phyloP scores from a whole-genome alignment of 306 rosid species.

The Glycine latifolia region DNA sequence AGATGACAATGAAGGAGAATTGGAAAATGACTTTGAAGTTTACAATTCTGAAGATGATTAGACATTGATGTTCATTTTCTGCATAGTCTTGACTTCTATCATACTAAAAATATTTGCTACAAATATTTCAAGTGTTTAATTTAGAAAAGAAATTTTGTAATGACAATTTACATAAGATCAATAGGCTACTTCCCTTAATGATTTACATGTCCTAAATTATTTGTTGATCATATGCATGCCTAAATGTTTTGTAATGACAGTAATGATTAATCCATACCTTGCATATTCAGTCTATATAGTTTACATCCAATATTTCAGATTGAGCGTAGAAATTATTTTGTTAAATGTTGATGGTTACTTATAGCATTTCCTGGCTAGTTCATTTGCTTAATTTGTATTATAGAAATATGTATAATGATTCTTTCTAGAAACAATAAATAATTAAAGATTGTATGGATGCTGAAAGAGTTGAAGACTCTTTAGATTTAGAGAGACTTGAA shows the following conservation, averaged over 20 bases:
- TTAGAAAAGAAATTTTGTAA: slow-evolving; percentile 15
- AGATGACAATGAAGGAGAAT: no score
- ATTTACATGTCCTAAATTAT: slow-evolving; percentile 11
- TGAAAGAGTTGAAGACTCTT: no score
- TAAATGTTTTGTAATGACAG: slow-evolving; percentile 7
- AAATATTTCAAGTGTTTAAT: slow-evolving; percentile 28
- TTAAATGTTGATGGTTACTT: slow-evolving; percentile 14
- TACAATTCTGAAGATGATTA: no score
- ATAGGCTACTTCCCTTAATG: slow-evolving; percentile 22
- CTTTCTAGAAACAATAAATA: slow-evolving; percentile 27
- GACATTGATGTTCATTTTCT: no score
- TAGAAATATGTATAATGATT: slow-evolving; percentile 19
- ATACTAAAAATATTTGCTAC: background rate
- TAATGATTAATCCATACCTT: slow-evolving; percentile 10
- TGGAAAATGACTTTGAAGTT: no score
- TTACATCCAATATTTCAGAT: slow-evolving; percentile 18
- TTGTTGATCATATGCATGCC: slow-evolving; percentile 30
- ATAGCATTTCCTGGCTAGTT: background rate
- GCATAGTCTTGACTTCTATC: no score
- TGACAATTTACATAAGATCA: slow-evolving; percentile 32
- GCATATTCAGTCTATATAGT: slow-evolving; percentile 19
- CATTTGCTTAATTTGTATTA: slow-evolving; percentile 22
- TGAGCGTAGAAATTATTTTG: slow-evolving; percentile 25
- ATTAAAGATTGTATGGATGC: no score
- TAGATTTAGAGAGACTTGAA: no score